A percentile compares a stretch with the other conserved stretches of the same genome.
Evolutionary conservation across 2,329 filamentous ascomycete genomes (phyloP).

Genomic region (Trichoderma koningii): DNA sequence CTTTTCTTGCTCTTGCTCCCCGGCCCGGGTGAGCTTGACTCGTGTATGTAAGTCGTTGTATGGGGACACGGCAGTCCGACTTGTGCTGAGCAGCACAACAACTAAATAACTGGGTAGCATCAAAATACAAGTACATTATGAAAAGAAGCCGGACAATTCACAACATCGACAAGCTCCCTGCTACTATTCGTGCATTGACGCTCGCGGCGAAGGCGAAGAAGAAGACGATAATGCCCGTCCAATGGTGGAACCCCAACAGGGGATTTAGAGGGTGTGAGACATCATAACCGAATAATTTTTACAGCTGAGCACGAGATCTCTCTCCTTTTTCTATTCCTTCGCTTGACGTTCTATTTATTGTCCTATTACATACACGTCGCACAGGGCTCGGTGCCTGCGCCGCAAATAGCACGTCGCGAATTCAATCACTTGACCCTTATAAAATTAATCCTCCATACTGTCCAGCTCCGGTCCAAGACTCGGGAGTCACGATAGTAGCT

Average conservation of each 20-base stretch:
- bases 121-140: no score
- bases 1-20: background rate
- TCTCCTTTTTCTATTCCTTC: background rate
- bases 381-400: background rate
- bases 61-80: background rate
- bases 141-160: background rate
- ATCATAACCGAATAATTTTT: background rate
- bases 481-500: no score
- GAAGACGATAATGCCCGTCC: background rate
- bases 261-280: background rate
- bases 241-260: background rate
- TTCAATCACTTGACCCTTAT: no score
- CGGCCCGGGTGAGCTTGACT: conserved; percentile 14
- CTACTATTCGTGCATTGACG: background rate
- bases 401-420: background rate
- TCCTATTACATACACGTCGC: background rate
- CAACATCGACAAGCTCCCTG: background rate
- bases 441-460: no score
- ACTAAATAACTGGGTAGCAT: background rate
- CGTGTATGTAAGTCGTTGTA: background rate
- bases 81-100: no score
- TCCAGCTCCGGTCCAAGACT: no score
- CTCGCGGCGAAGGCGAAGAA: conserved; percentile 1
- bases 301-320: conserved; percentile 18
- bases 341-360: background rate